Base-by-base conservation (phyloP, 495 filamentous ascomycete genomes). In the Tuber brumale region DNA sequence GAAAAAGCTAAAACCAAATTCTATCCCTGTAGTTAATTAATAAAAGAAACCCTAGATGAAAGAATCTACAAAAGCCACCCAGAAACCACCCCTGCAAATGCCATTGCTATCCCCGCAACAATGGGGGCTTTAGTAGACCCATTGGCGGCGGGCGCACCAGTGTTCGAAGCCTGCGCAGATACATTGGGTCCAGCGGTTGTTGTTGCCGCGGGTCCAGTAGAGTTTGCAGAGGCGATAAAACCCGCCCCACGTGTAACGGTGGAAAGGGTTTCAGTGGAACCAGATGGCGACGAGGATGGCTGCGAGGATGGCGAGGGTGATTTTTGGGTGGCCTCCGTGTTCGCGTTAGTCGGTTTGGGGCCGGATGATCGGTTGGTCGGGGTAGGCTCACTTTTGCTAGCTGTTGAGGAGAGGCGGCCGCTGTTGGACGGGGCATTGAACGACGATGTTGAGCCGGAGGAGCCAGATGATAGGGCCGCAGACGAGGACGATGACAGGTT, bases 361-460 rank as follows among this genome's bases (percentile, higher is more conserved):
- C 80, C 75, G 69, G 74, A 72, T 81, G 74, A 72, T 82, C 61
- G 73, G 74, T 44, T 48, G 46, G 37, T 42, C 71, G 45, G 71
- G 75, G 80, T 82, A 37, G 81, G 74, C 81, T 82, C 81, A 82
- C 81, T 76, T 74, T 75, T 82, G n/a, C 70, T 70, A 57, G 74
- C 76, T 41, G 79, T 51, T n/a, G 79, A 80, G 76, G 72, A 66
- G 71, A 77, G 23, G 46, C 77, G 79, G 18, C 79, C 79, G 35
- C 73, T 77, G 46, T 80, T 80, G 19, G 79, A 80, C 16, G 90
- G 89, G 23, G 86, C 84, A 69, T 86, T 87, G 73, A 85, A 86
- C 9, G 86, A 86, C 2, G 88, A 87, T 8, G 89, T 85, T 3
- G 90, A 90, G 46, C 90, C 84, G 1, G 86, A 83, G 16, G 89